Conservation (phyloP, 176 grass and related monocot genomes). For the Coix lacrymajobi region DNA sequence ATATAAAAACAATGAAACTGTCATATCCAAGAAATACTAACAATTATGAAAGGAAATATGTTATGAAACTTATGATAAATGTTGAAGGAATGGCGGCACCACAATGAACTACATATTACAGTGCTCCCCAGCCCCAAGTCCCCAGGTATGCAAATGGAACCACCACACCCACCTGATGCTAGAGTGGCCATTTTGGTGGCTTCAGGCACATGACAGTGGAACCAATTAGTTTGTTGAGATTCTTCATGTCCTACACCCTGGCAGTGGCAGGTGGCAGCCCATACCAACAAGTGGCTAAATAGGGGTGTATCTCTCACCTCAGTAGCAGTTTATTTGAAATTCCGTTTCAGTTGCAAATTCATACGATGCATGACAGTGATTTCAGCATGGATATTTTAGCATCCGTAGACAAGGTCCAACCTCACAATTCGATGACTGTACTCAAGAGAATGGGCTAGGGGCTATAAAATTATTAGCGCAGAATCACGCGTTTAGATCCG, state of each 20-base stretch:
- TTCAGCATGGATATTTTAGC: constrained; percentile 4
- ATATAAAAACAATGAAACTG: neutral
- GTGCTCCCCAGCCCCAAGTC: neutral
- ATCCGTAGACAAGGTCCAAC: constrained; percentile 7
- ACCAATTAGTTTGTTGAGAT: constrained; percentile 8
- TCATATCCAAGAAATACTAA: neutral
- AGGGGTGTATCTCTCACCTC: neutral
- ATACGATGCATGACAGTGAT: neutral
- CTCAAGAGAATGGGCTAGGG: neutral
- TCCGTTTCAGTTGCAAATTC: neutral
- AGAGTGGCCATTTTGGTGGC: constrained; percentile 12
- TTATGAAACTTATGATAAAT: neutral
- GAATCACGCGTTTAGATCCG: constrained; percentile 6
- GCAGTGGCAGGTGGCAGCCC: neutral
- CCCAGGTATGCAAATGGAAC: neutral
- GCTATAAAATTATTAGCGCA: neutral
- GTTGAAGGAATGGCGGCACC: neutral
- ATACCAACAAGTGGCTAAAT: constrained; percentile 19
- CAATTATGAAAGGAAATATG: constrained; percentile 11
- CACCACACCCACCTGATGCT: neutral
- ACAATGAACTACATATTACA: constrained; percentile 8
- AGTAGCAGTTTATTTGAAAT: neutral
- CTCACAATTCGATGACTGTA: constrained; percentile 4
- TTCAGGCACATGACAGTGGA: neutral
- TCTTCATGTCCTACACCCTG: neutral